Evolutionary conservation across 352 stramenopile species (phyloP).

Genomic region (Globisporangium yorkense): DNA sequence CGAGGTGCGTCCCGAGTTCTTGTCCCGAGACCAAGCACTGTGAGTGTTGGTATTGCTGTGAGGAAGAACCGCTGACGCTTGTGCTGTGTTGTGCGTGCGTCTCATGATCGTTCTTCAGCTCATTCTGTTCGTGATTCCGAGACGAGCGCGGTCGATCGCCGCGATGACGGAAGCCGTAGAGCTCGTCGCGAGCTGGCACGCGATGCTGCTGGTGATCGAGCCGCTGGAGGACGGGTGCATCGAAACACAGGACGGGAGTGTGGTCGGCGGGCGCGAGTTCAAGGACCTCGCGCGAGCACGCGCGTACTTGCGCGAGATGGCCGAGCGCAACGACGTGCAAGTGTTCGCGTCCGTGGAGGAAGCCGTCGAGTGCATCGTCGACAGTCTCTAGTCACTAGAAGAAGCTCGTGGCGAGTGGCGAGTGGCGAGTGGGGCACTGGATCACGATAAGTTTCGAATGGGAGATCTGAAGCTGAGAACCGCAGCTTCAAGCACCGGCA

Average conservation of each 20-base stretch:
- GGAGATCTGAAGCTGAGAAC: neutral
- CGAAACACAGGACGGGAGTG: constrained; percentile 35
- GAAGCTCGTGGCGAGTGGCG: neutral
- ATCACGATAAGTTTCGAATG: neutral
- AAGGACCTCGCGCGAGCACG: constrained; percentile 77
- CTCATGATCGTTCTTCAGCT: constrained; percentile 19
- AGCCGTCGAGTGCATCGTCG: constrained; percentile 60
- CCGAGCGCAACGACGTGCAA: constrained; percentile 67
- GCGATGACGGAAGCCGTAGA: constrained; percentile 81
- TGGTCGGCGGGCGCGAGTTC: constrained; percentile 56
- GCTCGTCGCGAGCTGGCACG: constrained; percentile 61
- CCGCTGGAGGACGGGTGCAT: constrained; percentile 56
- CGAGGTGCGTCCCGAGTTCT: constrained; percentile 25
- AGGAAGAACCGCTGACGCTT: neutral
- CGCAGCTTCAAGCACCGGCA: neutral
- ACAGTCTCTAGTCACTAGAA: constrained; percentile 31
- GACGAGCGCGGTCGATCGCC: constrained; percentile 64
- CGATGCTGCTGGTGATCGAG: constrained; percentile 77
- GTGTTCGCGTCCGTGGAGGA: constrained; percentile 63
- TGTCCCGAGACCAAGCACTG: neutral
- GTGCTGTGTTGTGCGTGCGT: neutral
- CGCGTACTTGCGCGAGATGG: constrained; percentile 82
- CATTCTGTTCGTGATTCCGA: constrained; percentile 79
- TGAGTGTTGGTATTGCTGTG: neutral
- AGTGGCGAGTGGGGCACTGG: neutral